Evolutionary conservation across 1,284 basidiomycete genomes (phyloP).

Genomic region (Cutaneotrichosporon arboriforme): DNA sequence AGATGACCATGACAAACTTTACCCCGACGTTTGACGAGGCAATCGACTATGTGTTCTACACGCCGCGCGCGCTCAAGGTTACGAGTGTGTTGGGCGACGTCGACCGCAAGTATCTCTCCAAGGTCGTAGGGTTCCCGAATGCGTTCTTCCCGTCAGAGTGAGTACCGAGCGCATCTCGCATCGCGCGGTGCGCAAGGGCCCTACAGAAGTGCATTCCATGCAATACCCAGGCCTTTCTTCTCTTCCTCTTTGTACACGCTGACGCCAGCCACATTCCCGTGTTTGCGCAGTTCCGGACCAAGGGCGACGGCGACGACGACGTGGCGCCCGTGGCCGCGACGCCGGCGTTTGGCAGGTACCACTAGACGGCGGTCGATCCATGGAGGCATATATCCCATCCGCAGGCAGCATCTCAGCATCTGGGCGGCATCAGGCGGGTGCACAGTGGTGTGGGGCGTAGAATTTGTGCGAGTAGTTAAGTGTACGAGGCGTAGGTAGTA

Average conservation of each 20-base stretch:
- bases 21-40: conserved; percentile 77
- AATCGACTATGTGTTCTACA: conserved; percentile 95
- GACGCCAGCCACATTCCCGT: conserved; percentile 47
- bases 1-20: conserved; percentile 81
- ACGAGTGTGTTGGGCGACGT: conserved; percentile 84
- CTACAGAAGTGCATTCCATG: too few species aligned
- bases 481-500: conserved; percentile 16
- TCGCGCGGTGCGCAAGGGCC: conserved; percentile 7
- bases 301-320: conserved; percentile 37
- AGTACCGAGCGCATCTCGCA: conserved; percentile 46
- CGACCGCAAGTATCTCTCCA: conserved; percentile 77
- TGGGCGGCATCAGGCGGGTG: conserved; percentile 4
- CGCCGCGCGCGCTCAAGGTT: conserved; percentile 68
- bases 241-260: conserved; percentile 12
- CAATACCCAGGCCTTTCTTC: neutral
- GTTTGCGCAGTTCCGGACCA: conserved; percentile 48
- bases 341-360: conserved; percentile 15
- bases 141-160: conserved; percentile 93
- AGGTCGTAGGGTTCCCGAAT: conserved; percentile 94
- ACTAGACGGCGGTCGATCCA: conserved; percentile 15
- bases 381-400: neutral
- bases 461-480: conserved; percentile 19
- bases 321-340: conserved; percentile 50
- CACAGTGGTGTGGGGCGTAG: conserved; percentile 13
- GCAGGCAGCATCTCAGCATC: conserved; percentile 4